Evolutionary conservation across 306 rosid species (phyloP), one percentile per base, ranked within the genome.

Genomic region (Dryas alaskensis): DNA sequence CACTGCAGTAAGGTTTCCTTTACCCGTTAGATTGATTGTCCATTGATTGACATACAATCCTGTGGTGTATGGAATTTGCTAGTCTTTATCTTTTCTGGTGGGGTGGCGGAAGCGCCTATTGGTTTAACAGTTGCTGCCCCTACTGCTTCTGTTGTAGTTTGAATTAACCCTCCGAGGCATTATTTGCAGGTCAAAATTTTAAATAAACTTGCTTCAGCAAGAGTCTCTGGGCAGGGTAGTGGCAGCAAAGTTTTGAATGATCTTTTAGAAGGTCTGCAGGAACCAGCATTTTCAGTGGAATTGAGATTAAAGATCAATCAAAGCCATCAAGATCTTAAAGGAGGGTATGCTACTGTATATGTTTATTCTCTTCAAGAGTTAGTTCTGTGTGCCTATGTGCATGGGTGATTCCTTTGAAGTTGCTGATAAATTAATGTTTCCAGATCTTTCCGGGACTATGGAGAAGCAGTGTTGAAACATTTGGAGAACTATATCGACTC

Each of bases 241-340:
- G 97, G 98, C 66, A 94, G 97, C 90, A 87, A 88, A 76, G 92
- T 87, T 77, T 86, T 94, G 87, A 94, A 92, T 62, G 85, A 87
- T 76, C 77, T 91, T 45, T 87, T 94, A 19, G 87, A 88, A 19
- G 98, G 92, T 63, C 86, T 94, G 69, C 80, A 84, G 82, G 98
- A 94, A 72, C 91, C 98, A 67, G 92, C 74, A 44, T 75, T 81
- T 81, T 69, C 98, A 47, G 83, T 79, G 10, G 98, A 94, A 82
- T 68, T 94, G 73, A 92, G 97, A 80, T 80, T 94, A 65, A 94
- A 94, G 86, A 94, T 94, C 67, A 78, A 85, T 80, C 96, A 94
- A 81, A 82, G 77, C 76, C 90, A 94, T 83, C 95, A 89, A 44
- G 97, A 91, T 80, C 90, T 94, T 77, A 80, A 88, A 79, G 96